Evolutionary conservation across 495 filamentous ascomycete genomes (phyloP), one percentile per base, ranked within the genome.

Genomic region (Platismatia glauca): DNA sequence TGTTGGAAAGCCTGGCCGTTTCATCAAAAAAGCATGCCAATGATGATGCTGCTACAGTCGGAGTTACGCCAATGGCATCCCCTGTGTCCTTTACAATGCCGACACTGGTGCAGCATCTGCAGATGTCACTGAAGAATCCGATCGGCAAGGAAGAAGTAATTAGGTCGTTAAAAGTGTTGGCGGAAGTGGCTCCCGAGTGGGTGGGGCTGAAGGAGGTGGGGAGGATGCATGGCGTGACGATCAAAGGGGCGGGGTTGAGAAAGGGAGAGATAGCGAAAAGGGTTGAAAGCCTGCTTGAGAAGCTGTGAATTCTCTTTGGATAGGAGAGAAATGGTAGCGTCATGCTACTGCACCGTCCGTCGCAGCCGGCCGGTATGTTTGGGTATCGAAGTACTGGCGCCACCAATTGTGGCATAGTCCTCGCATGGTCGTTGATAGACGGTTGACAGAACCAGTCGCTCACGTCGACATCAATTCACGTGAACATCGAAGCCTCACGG

Each of bases 141-240:
- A 78, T 88, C 50, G 81, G 80, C 48, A 77, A 73, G 59, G 83
- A 82, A 57, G 87, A 89, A 65, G 84, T 75, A 5, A 72, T 74
- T 39, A 66, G 59, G 22, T 84, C 80, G 65, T 74, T 89, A n/a
- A 73, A 75, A 57, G 57, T 88, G 62, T 67, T 89, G 64, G 82
- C 80, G 1, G 85, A 88, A 73, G 77, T 89, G 31, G 78, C 80
- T 50, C 84, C 87, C 0, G 79, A 82, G 62, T 89, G 86, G 84
- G 66, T 88, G 43, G 69, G 75, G 38, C 67, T 88, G 1, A 75
- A 87, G 43, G 76, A 75, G 60, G 70, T 85, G 50, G 81, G 79
- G 0, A 79, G 75, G 41, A 69, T 81, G 59, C 77, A 81, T 66
- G 83, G 82, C 37, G 79, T 89, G 15, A 82, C 86, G 24, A 71